A percentile compares a stretch with the other conserved stretches of the same genome.
Evolutionary conservation across 768 basidiomycete genomes (phyloP).

Genomic region (Naganishia friedmannii): DNA sequence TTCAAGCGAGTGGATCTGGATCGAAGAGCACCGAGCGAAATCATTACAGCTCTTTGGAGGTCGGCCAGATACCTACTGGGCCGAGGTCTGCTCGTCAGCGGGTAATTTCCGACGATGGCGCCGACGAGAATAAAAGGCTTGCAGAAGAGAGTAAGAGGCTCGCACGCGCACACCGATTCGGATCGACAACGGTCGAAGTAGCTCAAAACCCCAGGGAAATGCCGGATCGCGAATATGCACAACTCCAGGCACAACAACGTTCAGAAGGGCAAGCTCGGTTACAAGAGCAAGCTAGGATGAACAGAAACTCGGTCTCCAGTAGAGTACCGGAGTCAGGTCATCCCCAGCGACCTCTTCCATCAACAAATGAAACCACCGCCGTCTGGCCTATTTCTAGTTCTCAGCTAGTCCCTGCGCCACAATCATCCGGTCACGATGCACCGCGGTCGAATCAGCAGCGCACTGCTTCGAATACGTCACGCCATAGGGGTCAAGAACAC

Average conservation of each 20-base stretch:
- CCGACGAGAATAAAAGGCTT: too few relatives aligned
- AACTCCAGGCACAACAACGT: neutral
- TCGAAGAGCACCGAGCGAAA: neutral
- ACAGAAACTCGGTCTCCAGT: too few relatives aligned
- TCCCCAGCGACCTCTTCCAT: too few relatives aligned
- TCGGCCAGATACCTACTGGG: neutral
- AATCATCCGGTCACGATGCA: neutral
- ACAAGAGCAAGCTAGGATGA: too few relatives aligned
- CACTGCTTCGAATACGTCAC: neutral
- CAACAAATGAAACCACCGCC: too few relatives aligned
- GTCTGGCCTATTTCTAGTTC: neutral
- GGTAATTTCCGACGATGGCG: too few relatives aligned
- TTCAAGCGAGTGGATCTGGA: neutral
- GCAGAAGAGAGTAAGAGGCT: neutral
- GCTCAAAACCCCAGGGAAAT: too few relatives aligned
- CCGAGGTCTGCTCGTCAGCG: neutral
- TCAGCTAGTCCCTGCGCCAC: neutral
- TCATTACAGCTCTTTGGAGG: neutral
- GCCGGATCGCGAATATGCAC: neutral
- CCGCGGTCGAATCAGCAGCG: neutral
- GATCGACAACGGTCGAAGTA: too few relatives aligned
- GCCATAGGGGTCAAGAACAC: neutral
- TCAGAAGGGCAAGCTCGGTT: neutral
- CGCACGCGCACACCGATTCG: too few relatives aligned
- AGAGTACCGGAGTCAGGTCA: too few relatives aligned